Percentiles rank a stretch among this genome's conserved stretches.
phyloP scores from a whole-genome alignment of 805 yeast genomes.

The Kodamaea hsintzibuensis region DNA sequence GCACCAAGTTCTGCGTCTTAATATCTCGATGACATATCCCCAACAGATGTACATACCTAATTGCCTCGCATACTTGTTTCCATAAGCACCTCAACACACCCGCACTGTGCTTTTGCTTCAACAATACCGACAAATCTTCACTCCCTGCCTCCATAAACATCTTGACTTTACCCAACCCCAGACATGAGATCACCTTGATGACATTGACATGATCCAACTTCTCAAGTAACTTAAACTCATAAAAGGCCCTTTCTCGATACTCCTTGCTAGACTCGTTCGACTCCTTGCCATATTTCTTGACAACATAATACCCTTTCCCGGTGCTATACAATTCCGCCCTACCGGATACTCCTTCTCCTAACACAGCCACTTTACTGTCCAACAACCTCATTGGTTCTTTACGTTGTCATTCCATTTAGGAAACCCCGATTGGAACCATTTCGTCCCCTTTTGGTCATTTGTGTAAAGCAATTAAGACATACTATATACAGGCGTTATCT shows the following conservation, averaged over 20 bases:
- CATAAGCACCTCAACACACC: slow-evolving; percentile 31
- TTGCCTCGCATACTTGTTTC: slow-evolving; percentile 42
- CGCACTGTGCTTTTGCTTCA: slow-evolving; percentile 7
- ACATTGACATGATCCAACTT: slow-evolving; percentile 33
- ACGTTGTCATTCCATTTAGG: background rate
- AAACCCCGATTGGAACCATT: background rate
- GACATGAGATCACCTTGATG: slow-evolving; percentile 33
- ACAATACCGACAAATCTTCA: slow-evolving; percentile 16
- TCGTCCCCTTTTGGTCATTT: background rate
- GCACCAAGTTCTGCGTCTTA: slow-evolving; percentile 48
- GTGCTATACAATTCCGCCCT: slow-evolving; percentile 28
- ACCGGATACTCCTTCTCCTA: slow-evolving; percentile 31
- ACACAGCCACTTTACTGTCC: background rate
- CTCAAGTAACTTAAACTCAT: slow-evolving; percentile 36
- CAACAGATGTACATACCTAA: slow-evolving; percentile 38
- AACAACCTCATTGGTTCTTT: background rate
- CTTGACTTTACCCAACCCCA: slow-evolving; percentile 22
- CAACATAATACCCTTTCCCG: slow-evolving; percentile 29
- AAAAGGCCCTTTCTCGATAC: slow-evolving; percentile 35
- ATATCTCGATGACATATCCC: slow-evolving; percentile 51
- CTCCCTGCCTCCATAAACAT: slow-evolving; percentile 36
- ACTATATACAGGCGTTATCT: background rate
- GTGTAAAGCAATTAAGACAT: background rate
- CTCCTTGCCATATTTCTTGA: slow-evolving; percentile 48
- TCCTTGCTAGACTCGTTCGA: slow-evolving; percentile 40